Evolutionary conservation across 495 filamentous ascomycete genomes (phyloP).

Genomic region (Staphylotrichum tortipilum): DNA sequence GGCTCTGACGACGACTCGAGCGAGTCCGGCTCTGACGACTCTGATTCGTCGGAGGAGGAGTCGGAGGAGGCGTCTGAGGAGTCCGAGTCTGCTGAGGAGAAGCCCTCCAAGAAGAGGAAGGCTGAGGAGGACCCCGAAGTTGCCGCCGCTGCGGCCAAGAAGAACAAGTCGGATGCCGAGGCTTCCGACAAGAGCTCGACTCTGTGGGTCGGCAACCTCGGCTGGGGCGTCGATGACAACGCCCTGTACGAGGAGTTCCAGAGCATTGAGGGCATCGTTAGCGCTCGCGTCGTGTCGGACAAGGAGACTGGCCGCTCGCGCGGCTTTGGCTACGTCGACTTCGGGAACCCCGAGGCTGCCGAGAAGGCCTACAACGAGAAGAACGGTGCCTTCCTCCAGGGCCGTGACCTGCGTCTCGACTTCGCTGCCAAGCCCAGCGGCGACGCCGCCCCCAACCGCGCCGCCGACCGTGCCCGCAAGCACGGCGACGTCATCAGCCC

Average conservation of each 20-base stretch:
- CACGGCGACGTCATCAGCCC: slow-evolving; percentile 73
- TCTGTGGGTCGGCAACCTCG: slow-evolving; percentile 88
- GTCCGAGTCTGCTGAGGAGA: slow-evolving; percentile 38
- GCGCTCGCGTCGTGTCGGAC: slow-evolving; percentile 77
- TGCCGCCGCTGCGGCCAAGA: slow-evolving; percentile 54
- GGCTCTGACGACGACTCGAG: slow-evolving; percentile 4
- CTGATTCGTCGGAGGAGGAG: slow-evolving; percentile 11
- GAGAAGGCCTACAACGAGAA: slow-evolving; percentile 70
- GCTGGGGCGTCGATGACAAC: slow-evolving; percentile 91
- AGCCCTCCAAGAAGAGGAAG: slow-evolving; percentile 43
- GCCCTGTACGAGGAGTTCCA: slow-evolving; percentile 82
- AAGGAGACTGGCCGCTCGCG: slow-evolving; percentile 74
- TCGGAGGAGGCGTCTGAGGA: slow-evolving; percentile 39
- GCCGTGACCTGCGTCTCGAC: slow-evolving; percentile 81
- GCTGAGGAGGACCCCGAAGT: slow-evolving; percentile 53
- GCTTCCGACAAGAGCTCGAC: slow-evolving; percentile 46
- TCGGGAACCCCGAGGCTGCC: slow-evolving; percentile 57
- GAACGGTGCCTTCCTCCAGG: slow-evolving; percentile 74
- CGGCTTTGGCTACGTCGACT: slow-evolving; percentile 97
- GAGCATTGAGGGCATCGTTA: slow-evolving; percentile 66
- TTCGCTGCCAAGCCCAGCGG: slow-evolving; percentile 65
- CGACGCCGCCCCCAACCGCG: slow-evolving; percentile 43
- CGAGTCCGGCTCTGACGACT: slow-evolving; percentile 13
- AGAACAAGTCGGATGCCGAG: slow-evolving; percentile 60
- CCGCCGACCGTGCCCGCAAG: slow-evolving; percentile 58